Evolutionary conservation across 495 filamentous ascomycete genomes (phyloP), one percentile per base, ranked within the genome.

Genomic region (Chaetomium fimeti): DNA sequence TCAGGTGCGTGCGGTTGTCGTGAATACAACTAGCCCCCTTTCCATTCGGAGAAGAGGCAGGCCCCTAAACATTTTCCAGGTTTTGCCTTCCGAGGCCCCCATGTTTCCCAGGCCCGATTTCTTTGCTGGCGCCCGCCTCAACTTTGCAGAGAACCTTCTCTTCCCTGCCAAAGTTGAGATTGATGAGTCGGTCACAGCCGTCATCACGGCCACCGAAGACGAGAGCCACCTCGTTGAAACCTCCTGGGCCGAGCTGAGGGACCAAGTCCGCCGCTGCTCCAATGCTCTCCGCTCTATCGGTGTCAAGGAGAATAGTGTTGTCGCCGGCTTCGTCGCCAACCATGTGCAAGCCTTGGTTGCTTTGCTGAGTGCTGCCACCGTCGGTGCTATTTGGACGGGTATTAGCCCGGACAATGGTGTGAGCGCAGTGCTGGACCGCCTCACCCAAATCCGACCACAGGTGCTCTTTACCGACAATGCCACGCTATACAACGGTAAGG

Each of bases 141-240:
- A 97, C 71, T 96, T 96, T 74, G 91, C 92, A 25, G 90, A 96
- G 78, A 97, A 97, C 75, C 82, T 97, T 36, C 83, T 97, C 8
- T 96, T 86, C 72, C 92, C 93, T 6, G 76, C 79, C 16, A 81
- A 80, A 49, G 69, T 61, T 25, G 57, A 70, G 6, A 64, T 79
- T 47, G 72, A 82, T 22, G 84, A 86, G 27, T 77, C 84, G 64
- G 84, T 87, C 55, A 77, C 85, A 60, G 91, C 91, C 25, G 78
- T 93, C 27, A 87, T 94, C 68, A 87, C 85, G 43, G 90, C 82
- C 7, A 93, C 90, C 13, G 91, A 95, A 75, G 64, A 75, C 25
- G 83, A 81, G 8, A 78, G 79, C 27, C 79, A 91, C 36, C 84
- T 88, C 69, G 79, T 81, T 52, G 79, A 92, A 61, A 77, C 78